A percentile compares a stretch with the other conserved stretches of the same genome.
phyloP scores from a whole-genome alignment of 1,139 yeast genomes.

The Taphrina betulina region DNA sequence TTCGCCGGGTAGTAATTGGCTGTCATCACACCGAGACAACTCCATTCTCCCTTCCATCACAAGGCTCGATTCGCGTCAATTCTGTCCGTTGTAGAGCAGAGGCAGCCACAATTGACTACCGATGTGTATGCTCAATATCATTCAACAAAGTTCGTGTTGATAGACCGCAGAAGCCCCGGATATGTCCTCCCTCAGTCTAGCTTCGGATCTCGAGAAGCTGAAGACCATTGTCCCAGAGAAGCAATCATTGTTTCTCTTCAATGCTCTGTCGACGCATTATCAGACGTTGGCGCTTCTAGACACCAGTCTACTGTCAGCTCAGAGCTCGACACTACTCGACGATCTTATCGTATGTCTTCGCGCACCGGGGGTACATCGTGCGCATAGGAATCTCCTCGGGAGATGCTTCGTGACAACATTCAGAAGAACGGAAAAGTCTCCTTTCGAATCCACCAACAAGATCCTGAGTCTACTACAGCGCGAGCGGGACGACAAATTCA shows the following conservation, averaged over 20 bases:
- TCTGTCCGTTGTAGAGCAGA: too few relatives aligned
- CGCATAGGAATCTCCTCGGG: constrained; percentile 36
- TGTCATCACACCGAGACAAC: too few relatives aligned
- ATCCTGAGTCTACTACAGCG: constrained; percentile 40
- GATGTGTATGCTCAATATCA: too few relatives aligned
- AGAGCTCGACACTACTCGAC: constrained; percentile 45
- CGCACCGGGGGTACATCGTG: constrained; percentile 40
- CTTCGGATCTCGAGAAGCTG: constrained; percentile 33
- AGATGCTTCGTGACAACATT: constrained; percentile 36
- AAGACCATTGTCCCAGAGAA: constrained; percentile 35
- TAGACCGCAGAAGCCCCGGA: too few relatives aligned
- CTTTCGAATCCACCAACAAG: constrained; percentile 43
- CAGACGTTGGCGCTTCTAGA: constrained; percentile 35
- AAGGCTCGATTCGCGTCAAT: too few relatives aligned
- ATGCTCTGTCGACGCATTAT: constrained; percentile 37
- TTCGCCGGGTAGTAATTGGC: too few relatives aligned
- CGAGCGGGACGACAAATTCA: constrained; percentile 42
- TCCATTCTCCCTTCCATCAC: too few relatives aligned
- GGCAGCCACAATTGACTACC: too few relatives aligned
- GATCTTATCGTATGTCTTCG: constrained; percentile 48
- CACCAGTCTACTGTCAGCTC: constrained; percentile 36
- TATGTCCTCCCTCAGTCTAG: constrained; percentile 1
- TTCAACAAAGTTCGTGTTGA: too few relatives aligned
- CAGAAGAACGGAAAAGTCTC: constrained; percentile 38
- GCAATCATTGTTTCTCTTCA: constrained; percentile 36